phyloP scores from a whole-genome alignment of 352 stramenopile genomes.

The Phytophthora constricta region DNA sequence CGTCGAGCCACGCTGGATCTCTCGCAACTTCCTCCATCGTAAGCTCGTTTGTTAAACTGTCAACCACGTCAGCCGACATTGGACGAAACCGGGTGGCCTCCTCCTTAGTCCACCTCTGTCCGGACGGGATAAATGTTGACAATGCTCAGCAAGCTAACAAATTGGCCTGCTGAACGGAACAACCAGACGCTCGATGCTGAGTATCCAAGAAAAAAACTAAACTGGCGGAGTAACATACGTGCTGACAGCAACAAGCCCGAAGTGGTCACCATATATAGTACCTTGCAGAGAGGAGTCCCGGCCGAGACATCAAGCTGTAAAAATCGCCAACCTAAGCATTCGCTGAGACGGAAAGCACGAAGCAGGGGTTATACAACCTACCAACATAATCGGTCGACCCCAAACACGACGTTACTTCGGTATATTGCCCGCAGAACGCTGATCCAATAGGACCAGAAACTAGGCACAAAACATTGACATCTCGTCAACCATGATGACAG shows the following conservation, averaged over 20 bases:
- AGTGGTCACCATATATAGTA: slow-evolving; percentile 3
- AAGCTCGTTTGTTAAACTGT: slow-evolving; percentile 1
- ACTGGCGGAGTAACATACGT: slow-evolving; percentile 3
- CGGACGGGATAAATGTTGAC: background rate
- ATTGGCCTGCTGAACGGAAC: slow-evolving; percentile 2
- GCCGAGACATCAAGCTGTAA: slow-evolving; percentile 13
- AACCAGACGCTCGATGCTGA: slow-evolving; percentile 9
- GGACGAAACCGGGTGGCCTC: slow-evolving; percentile 5
- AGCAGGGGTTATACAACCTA: slow-evolving; percentile 2
- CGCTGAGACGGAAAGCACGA: too few species aligned
- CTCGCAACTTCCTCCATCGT: background rate
- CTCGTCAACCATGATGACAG: slow-evolving; percentile 27
- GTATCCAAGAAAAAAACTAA: slow-evolving; percentile 12
- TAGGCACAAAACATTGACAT: slow-evolving; percentile 28
- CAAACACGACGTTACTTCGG: slow-evolving; percentile 12
- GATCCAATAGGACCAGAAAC: slow-evolving; percentile 24
- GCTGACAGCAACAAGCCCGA: background rate
- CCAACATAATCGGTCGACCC: slow-evolving; percentile 20
- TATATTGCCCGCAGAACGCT: slow-evolving; percentile 21
- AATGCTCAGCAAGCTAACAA: slow-evolving; percentile 1
- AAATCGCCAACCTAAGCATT: slow-evolving; percentile 23
- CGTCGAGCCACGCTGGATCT: slow-evolving; percentile 15
- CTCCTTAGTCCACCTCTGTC: background rate
- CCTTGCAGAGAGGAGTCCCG: slow-evolving; percentile 19
- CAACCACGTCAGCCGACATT: slow-evolving; percentile 6